These are phyloP conservation scores for Dothiorella sarmentorum DNA, from an alignment of 2,329 filamentous ascomycete species.

Conservation along the genomic window DNA sequence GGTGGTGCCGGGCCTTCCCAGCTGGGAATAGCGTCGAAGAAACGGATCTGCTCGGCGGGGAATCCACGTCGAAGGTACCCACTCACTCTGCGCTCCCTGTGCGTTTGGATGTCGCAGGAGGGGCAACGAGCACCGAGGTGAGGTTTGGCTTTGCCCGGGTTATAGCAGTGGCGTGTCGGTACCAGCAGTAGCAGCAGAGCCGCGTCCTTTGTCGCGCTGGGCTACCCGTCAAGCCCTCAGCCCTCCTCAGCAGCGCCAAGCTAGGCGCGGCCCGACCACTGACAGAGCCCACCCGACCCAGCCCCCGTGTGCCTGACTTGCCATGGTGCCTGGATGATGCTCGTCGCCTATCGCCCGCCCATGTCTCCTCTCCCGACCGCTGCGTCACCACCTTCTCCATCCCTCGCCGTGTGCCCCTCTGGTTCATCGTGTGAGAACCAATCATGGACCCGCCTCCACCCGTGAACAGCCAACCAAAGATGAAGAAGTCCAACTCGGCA, in stretches of 20 bases:
- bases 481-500: constrained; percentile 3
- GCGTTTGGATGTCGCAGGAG: background rate
- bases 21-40: background rate
- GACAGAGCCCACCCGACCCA: background rate
- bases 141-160: background rate
- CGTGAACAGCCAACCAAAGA: background rate
- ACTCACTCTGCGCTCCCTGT: background rate
- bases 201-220: background rate
- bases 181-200: background rate
- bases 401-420: too few relatives aligned
- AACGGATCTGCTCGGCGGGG: constrained; percentile 2
- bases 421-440: background rate
- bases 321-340: too few relatives aligned
- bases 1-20: background rate
- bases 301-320: background rate
- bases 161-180: background rate
- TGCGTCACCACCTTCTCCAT: background rate
- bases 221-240: background rate
- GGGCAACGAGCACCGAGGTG: background rate
- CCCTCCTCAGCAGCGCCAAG: background rate
- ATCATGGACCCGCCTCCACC: constrained; percentile 1
- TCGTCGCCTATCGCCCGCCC: too few relatives aligned
- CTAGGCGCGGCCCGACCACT: background rate
- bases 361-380: background rate
- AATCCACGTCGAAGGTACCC: background rate